Evolutionary conservation across 2,329 filamentous ascomycete species (phyloP), one percentile per base, ranked within the genome.

Genomic region (Cladophialophora yegresii): DNA sequence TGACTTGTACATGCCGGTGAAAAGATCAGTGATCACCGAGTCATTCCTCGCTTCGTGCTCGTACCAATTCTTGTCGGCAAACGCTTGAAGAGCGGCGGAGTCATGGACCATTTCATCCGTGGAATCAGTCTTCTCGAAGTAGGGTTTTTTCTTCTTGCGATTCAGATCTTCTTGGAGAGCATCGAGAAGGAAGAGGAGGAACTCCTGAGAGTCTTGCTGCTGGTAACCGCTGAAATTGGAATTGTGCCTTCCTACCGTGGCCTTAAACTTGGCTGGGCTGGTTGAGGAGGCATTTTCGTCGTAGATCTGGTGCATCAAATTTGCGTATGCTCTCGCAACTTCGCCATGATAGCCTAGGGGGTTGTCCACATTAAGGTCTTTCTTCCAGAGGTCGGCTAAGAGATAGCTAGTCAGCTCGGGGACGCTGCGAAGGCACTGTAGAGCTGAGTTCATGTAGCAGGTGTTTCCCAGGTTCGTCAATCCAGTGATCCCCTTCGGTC

Each of bases 1-100:
- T 51, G 96, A 98, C 80, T 98, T 97, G 84, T 98, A 99, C 84
- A 98, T 92, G 68, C 95, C 95, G 23, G 92, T 96, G 76, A 99
- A 99, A 10, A 99, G 83, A 74, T 99, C 95, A 63, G 92, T 93
- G 70, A 97, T 91, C 47, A 98, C 89, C 0, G 95, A 98, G 74
- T 98, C 92, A 71, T 99, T 96, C 58, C 95, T 88, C 68, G 89
- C 88, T 73, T 92, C 91, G 69, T 96, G 96, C 65, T 96, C 96
- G 67, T 91, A 87, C 87, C 93, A 96, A 66, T 95, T 95, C 70
- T 91, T 86, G 58, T 93, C 87, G 0, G 93, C 95, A 80, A 99
- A 91, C 68, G 89, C 85, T 63, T 87, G 85, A 73, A 99, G 92
- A 10, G 90, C 90, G 50, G 86, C 85, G 1, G 87, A 88, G 73